Evolutionary conservation across 176 grass and related monocot genomes (phyloP), one percentile per base, ranked within the genome.

Genomic region (Triticum dicoccoides): DNA sequence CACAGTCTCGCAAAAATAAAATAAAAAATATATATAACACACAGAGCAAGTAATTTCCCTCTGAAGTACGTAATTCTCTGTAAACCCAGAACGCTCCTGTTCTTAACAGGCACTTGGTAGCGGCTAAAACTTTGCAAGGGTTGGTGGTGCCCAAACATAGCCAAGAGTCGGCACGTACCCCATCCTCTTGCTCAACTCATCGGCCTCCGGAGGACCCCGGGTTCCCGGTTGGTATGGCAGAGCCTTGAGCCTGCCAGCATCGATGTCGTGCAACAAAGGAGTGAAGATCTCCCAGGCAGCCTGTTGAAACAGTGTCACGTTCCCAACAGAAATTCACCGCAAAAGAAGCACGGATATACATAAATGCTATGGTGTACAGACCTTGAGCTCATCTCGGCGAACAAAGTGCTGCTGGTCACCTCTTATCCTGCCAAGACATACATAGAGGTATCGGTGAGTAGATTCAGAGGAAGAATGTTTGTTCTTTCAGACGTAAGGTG

Each of bases 351-450:
- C 0, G 0, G 18, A 18, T 58, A 37, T 30, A 30, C 29, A 30
- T 27, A 76, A 17, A 87, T 14, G 32, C 0, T 17, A 30, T 9
- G 12, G 20, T 8, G 29, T 15, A 88, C 90, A 86, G 78, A 99
- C 97, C 91, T 76, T 99, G 51, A 96, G 83, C 70, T 96, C 97
- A 64, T 99, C 97, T 42, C 97, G 88, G 77, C 97, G 94, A 65
- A 99, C 97, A 3, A 96, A 99, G 70, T 99, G 97, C 73, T 99
- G 97, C 86, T 96, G 97, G 32, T 99, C 97, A 67, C 97, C 97
- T 85, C 94, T 93, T 90, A 96, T 94, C 59, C 97, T 99, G 89
- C 88, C 14, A 56, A 92, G 75, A 84, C 0, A 86, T 69, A 85
- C 3, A 68, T 81, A 12, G 73, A 12, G 73, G 15, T 69, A 83